A percentile compares a stretch with the other conserved stretches of the same genome.
Evolutionary conservation across 805 yeast genomes (phyloP).

Genomic region (Tetrapisispora fleetii): DNA sequence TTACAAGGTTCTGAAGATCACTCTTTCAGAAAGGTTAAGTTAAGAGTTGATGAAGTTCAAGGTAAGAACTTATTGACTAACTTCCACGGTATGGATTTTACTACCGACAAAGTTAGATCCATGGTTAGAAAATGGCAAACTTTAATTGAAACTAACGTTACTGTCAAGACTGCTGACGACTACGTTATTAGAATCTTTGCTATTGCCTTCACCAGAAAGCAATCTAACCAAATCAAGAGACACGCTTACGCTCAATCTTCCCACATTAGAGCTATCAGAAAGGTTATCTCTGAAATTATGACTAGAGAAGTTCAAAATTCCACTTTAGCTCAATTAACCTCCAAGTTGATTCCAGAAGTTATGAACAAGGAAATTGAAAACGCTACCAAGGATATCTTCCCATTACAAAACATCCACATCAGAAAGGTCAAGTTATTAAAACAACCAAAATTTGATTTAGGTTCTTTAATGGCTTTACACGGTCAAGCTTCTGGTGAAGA

Average conservation of each 20-base stretch:
- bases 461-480: slow-evolving; percentile 91
- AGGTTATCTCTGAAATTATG: slow-evolving; percentile 93
- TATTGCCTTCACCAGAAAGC: slow-evolving; percentile 98
- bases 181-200: slow-evolving; percentile 93
- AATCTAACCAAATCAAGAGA: slow-evolving; percentile 93
- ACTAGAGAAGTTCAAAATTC: slow-evolving; percentile 91
- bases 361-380: slow-evolving; percentile 98
- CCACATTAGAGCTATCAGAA: slow-evolving; percentile 94
- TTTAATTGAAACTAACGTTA: slow-evolving; percentile 93
- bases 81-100: slow-evolving; percentile 99
- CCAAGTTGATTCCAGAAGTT: slow-evolving; percentile 97
- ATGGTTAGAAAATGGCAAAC: slow-evolving; percentile 99
- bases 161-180: slow-evolving; percentile 96
- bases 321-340: slow-evolving; percentile 91
- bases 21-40: slow-evolving; percentile 93
- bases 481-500: slow-evolving; percentile 92
- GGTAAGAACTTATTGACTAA: slow-evolving; percentile 97
- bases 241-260: slow-evolving; percentile 97
- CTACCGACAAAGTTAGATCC: slow-evolving; percentile 94
- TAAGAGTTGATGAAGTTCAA: slow-evolving; percentile 98
- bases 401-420: slow-evolving; percentile 96
- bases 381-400: slow-evolving; percentile 89
- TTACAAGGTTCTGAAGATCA: slow-evolving; percentile 98
- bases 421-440: slow-evolving; percentile 98
- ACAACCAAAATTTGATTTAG: slow-evolving; percentile 98